phyloP scores from a whole-genome alignment of 2,329 filamentous ascomycete species.

The Acephala macrosclerotiorum region DNA sequence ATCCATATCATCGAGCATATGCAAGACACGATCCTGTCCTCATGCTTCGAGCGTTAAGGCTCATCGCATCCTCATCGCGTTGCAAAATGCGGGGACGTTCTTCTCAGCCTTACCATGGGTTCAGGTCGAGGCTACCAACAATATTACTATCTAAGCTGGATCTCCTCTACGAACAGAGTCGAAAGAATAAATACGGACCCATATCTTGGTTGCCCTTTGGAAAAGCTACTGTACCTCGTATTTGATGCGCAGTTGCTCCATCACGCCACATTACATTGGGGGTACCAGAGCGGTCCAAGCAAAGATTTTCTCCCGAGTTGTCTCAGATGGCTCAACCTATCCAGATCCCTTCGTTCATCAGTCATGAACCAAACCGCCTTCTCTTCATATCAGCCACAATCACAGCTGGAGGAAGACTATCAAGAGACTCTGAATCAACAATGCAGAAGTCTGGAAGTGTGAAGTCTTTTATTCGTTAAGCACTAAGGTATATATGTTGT shows the following conservation, averaged over 20 bases:
- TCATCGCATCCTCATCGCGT: background rate
- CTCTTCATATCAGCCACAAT: too few relatives aligned
- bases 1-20: background rate
- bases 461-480: conserved; percentile 33
- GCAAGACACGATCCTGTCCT: background rate
- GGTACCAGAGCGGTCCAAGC: background rate
- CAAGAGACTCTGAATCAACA: background rate
- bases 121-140: background rate
- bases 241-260: background rate
- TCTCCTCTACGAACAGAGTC: background rate
- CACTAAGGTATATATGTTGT: conserved; percentile 40
- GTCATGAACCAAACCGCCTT: background rate
- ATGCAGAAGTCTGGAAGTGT: conserved; percentile 3
- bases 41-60: background rate
- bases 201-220: background rate
- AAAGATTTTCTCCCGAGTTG: background rate
- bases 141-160: background rate
- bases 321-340: background rate
- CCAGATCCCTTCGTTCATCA: background rate
- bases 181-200: background rate
- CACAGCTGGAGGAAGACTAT: background rate
- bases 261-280: background rate
- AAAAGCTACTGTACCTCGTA: background rate
- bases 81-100: conserved; percentile 21
- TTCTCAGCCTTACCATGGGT: conserved; percentile 19